phyloP scores from a whole-genome alignment of 331 rosid species.

The Malus hybrid region DNA sequence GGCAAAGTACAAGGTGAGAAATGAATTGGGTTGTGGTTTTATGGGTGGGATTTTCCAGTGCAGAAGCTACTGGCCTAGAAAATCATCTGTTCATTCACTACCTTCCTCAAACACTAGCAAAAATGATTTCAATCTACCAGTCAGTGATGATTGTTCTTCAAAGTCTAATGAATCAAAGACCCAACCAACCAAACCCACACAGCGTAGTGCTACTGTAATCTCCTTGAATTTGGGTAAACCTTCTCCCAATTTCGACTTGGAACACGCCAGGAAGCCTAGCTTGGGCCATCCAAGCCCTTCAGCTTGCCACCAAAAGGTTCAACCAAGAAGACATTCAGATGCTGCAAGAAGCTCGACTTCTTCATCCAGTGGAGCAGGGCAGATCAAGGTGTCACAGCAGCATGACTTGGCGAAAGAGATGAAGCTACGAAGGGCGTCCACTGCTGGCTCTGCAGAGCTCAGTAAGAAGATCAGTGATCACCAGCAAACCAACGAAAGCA shows the following conservation, averaged over 20 bases:
- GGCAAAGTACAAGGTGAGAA: conserved; percentile 26
- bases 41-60: conserved; percentile 52
- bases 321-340: conserved; percentile 40
- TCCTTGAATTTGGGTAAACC: conserved; percentile 4
- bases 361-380: conserved; percentile 28
- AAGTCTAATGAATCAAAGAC: conserved; percentile 17
- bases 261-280: conserved; percentile 23
- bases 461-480: conserved; percentile 31
- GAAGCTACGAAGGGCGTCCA: conserved; percentile 22
- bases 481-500: conserved; percentile 32
- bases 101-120: conserved; percentile 31
- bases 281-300: conserved; percentile 27
- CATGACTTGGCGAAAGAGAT: conserved; percentile 19
- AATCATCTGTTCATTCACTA: conserved; percentile 68
- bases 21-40: conserved; percentile 54
- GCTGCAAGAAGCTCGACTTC: conserved; percentile 69
- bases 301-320: conserved; percentile 20
- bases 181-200: conserved; percentile 5
- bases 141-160: conserved; percentile 15
- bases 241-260: conserved; percentile 21
- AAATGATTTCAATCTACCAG: conserved; percentile 14
- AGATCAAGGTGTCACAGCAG: conserved; percentile 22
- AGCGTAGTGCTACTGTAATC: conserved; percentile 1
- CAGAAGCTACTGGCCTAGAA: conserved; percentile 43
- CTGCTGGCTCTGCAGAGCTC: conserved; percentile 29